phyloP scores from a whole-genome alignment of 257 asterid genomes.

The Echites panduratus region DNA sequence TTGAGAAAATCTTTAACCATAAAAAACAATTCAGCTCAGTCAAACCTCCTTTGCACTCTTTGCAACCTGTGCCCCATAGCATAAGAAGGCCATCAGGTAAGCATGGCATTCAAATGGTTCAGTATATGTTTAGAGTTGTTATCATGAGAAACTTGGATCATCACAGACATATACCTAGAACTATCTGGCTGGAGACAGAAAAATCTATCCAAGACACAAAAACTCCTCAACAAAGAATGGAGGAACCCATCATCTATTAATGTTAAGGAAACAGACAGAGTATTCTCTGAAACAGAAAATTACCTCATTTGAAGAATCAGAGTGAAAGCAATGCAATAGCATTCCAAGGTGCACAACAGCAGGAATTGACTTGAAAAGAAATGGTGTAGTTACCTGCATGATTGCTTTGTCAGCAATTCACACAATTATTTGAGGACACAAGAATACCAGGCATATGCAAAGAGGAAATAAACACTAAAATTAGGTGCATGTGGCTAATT shows the following conservation, averaged over 20 bases:
- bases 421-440: neutral
- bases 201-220: constrained; percentile 37
- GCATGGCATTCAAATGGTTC: constrained; percentile 28
- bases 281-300: neutral
- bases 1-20: constrained; percentile 1
- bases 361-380: constrained; percentile 78
- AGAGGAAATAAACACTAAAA: neutral
- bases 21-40: constrained; percentile 20
- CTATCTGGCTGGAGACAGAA: constrained; percentile 48
- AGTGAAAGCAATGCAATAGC: constrained; percentile 65
- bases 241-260: constrained; percentile 21
- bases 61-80: constrained; percentile 59
- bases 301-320: constrained; percentile 60
- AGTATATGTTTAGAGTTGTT: constrained; percentile 32
- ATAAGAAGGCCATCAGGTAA: constrained; percentile 50
- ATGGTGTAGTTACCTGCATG: constrained; percentile 75
- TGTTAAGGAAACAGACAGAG: constrained; percentile 10
- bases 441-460: neutral
- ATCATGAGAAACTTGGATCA: constrained; percentile 62
- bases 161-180: constrained; percentile 57
- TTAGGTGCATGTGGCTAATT: neutral
- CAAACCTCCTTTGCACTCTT: constrained; percentile 58
- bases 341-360: constrained; percentile 74
- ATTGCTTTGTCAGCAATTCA: constrained; percentile 20
- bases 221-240: constrained; percentile 24